A percentile compares a stretch with the other conserved stretches of the same genome.
Conservation (phyloP, 805 yeast genomes). For the Zygoascus flipseniorum region DNA sequence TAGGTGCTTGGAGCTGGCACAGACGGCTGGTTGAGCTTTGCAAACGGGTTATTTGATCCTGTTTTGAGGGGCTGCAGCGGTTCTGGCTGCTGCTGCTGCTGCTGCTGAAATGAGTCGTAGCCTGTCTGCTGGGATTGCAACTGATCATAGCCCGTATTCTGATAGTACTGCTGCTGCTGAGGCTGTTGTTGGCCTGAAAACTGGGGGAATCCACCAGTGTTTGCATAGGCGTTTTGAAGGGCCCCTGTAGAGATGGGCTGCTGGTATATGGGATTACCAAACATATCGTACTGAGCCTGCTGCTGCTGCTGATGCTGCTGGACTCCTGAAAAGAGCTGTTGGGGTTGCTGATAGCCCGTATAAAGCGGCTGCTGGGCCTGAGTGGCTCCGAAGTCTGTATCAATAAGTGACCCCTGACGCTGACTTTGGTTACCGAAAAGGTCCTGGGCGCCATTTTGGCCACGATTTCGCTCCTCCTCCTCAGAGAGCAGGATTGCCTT, state of each 20-base stretch:
- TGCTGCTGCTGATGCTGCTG: conserved; percentile 21
- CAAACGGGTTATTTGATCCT: conserved; percentile 76
- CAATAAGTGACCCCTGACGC: conserved; percentile 18
- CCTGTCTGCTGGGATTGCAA: conserved; percentile 27
- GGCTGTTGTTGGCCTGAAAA: conserved; percentile 17
- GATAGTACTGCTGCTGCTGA: conserved; percentile 29
- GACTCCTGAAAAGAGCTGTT: conserved; percentile 16
- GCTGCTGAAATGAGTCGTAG: conserved; percentile 25
- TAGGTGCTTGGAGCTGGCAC: neutral
- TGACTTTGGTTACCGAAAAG: conserved; percentile 10
- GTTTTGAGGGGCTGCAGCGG: conserved; percentile 50
- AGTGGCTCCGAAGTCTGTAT: conserved; percentile 15
- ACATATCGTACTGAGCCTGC: conserved; percentile 42
- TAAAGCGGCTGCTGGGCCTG: conserved; percentile 31
- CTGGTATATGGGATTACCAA: conserved; percentile 50
- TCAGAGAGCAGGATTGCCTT: conserved; percentile 62
- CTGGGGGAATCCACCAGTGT: conserved; percentile 13
- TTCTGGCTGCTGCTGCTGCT: conserved; percentile 29
- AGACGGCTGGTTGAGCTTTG: conserved; percentile 25
- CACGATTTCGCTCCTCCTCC: conserved; percentile 59
- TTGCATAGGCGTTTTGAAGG: conserved; percentile 38
- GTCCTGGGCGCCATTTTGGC: conserved; percentile 5
- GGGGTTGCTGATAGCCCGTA: conserved; percentile 37
- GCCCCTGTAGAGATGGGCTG: conserved; percentile 48
- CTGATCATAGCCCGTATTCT: conserved; percentile 35